A percentile compares a stretch with the other conserved stretches of the same genome.
phyloP scores from a whole-genome alignment of 1,284 basidiomycete genomes.

The Rhizopogon hawkerae region DNA sequence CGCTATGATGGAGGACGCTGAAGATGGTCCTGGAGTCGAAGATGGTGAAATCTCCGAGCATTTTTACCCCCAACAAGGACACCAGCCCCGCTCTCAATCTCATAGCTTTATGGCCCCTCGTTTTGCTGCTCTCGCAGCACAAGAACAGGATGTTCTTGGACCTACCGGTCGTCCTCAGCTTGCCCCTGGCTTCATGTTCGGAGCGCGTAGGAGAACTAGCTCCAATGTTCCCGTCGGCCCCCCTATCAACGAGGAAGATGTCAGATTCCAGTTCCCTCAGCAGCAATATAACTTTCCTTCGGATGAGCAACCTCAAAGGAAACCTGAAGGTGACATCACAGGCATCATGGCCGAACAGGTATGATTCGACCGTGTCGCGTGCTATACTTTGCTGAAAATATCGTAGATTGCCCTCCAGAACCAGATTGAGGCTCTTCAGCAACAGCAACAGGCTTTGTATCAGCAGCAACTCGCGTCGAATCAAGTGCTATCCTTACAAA shows the following conservation, averaged over 20 bases:
- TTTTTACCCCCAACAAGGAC: constrained; percentile 40
- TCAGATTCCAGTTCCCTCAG: constrained; percentile 76
- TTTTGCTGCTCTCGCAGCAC: constrained; percentile 76
- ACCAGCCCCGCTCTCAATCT: constrained; percentile 65
- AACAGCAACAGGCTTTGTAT: constrained; percentile 81
- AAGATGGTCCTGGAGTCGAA: constrained; percentile 52
- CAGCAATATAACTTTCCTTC: constrained; percentile 38
- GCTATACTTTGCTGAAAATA: constrained; percentile 10
- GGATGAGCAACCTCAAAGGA: constrained; percentile 44
- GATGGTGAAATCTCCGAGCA: constrained; percentile 69
- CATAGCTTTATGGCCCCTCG: constrained; percentile 81
- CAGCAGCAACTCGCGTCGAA: constrained; percentile 79
- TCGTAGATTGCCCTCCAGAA: constrained; percentile 77
- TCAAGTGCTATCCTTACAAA: constrained; percentile 63
- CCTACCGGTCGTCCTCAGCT: constrained; percentile 81
- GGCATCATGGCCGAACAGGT: constrained; percentile 91
- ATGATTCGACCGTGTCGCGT: constrained; percentile 8
- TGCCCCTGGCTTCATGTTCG: constrained; percentile 84
- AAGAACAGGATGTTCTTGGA: constrained; percentile 60
- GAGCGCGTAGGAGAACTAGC: constrained; percentile 54
- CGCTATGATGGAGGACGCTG: constrained; percentile 72
- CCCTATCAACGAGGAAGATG: constrained; percentile 70
- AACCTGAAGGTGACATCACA: constrained; percentile 65
- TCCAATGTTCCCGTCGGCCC: constrained; percentile 51
- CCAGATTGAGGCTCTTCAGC: constrained; percentile 86